Conservation (phyloP, 306 rosid species). For the Luffa acutangula region DNA sequence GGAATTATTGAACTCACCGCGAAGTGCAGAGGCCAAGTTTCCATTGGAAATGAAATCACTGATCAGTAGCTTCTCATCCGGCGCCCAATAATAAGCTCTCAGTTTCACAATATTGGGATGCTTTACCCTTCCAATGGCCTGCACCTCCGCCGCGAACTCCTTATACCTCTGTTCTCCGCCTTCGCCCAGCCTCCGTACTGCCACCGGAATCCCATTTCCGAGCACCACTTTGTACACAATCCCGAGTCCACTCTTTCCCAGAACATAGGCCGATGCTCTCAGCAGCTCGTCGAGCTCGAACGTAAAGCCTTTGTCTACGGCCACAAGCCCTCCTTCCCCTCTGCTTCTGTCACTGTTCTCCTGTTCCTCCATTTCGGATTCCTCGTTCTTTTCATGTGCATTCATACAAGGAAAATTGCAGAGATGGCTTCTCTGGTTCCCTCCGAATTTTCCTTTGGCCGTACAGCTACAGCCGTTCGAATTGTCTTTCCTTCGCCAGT, state of each 20-base stretch:
- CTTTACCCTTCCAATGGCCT: constrained; percentile 81
- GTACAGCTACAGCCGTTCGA: constrained; percentile 76
- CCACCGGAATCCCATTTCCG: constrained; percentile 92
- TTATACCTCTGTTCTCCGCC: constrained; percentile 93
- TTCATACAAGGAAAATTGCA: constrained; percentile 40
- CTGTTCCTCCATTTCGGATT: constrained; percentile 56
- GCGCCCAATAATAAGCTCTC: constrained; percentile 93
- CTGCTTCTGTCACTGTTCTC: constrained; percentile 29
- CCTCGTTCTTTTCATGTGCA: constrained; percentile 44
- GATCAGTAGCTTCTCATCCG: constrained; percentile 90
- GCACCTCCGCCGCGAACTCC: constrained; percentile 83
- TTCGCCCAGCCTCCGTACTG: constrained; percentile 90
- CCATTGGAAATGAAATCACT: constrained; percentile 92
- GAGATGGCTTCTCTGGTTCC: constrained; percentile 21
- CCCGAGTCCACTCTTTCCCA: constrained; percentile 95
- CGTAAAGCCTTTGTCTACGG: constrained; percentile 74
- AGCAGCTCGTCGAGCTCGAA: constrained; percentile 91
- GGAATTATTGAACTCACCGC: constrained; percentile 34
- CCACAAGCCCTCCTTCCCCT: constrained; percentile 74
- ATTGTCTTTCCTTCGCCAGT: constrained; percentile 72
- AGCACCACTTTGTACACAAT: constrained; percentile 96
- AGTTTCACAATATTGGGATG: constrained; percentile 79
- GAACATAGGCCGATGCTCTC: constrained; percentile 87
- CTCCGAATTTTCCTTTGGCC: constrained; percentile 49
- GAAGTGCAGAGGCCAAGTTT: constrained; percentile 64